These are phyloP conservation scores for Stephanodiscus triporus DNA, from an alignment of 108 stramenopile genomes.

Conservation along the genomic window DNA sequence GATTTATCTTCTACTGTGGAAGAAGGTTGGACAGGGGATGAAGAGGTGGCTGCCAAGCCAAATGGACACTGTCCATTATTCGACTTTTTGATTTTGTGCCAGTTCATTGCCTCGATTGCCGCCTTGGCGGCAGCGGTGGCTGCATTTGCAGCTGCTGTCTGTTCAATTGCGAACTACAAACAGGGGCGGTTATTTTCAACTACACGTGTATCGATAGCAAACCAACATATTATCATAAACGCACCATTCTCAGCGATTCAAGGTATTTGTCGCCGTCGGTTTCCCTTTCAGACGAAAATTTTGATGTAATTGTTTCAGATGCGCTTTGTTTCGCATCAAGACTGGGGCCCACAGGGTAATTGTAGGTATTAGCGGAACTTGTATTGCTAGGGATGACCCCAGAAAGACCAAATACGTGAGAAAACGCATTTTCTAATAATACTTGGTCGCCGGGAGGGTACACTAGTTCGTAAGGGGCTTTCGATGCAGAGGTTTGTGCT, in stretches of 20 bases:
- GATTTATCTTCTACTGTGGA: background rate
- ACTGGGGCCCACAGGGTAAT: background rate
- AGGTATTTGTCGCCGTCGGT: conserved; percentile 18
- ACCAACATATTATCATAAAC: background rate
- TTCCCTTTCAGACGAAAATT: background rate
- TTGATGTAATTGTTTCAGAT: background rate
- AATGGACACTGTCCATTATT: conserved; percentile 2
- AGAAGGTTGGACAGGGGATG: background rate
- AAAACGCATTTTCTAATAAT: background rate
- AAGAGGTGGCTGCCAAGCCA: background rate
- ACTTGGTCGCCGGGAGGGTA: background rate
- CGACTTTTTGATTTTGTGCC: conserved; percentile 29
- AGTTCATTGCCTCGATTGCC: conserved; percentile 26
- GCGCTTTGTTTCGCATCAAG: conserved; percentile 1
- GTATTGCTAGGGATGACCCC: background rate
- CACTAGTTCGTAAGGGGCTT: conserved; percentile 13
- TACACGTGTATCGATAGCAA: background rate
- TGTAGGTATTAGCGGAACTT: background rate
- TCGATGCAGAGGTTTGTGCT: conserved; percentile 16
- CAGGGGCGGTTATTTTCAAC: background rate
- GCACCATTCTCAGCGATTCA: conserved; percentile 29
- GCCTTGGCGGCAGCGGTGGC: conserved; percentile 36
- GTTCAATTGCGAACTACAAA: conserved; percentile 17
- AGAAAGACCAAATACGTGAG: conserved; percentile 9
- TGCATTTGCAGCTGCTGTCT: conserved; percentile 23